Percentiles rank a stretch among this genome's conserved stretches.
Conservation (phyloP, 2,329 filamentous ascomycete genomes). For the Xylariaceae sp. region DNA sequence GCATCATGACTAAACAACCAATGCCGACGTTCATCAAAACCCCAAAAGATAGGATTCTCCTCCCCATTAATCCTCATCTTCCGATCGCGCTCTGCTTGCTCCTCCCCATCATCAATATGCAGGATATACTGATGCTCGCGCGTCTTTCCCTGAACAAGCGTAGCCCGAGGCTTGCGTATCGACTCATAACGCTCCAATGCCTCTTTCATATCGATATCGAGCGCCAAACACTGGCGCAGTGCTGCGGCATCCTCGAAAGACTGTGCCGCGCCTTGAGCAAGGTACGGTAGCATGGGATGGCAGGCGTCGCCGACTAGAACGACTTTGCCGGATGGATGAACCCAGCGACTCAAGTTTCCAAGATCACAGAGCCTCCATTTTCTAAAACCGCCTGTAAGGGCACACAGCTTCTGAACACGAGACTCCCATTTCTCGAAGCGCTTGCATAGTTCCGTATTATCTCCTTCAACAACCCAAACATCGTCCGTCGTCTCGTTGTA, state of each 20-base stretch:
- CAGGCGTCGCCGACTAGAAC: constrained; percentile 43
- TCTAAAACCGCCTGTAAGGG: constrained; percentile 37
- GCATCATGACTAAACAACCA: constrained; percentile 32
- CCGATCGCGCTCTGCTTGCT: constrained; percentile 19
- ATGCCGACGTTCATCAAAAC: constrained; percentile 32
- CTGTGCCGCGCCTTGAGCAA: constrained; percentile 46
- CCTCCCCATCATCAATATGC: constrained; percentile 23
- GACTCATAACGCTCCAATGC: constrained; percentile 10
- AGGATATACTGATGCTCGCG: constrained; percentile 21
- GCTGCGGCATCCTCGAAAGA: constrained; percentile 43
- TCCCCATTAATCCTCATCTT: constrained; percentile 10
- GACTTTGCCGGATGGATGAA: constrained; percentile 29
- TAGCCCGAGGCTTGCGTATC: constrained; percentile 9
- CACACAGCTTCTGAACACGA: constrained; percentile 29
- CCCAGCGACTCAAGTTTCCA: constrained; percentile 39
- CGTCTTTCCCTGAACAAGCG: constrained; percentile 12
- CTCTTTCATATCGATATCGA: background rate
- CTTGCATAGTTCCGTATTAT: constrained; percentile 34
- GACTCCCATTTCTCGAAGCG: constrained; percentile 38
- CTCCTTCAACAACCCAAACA: constrained; percentile 22
- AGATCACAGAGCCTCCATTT: constrained; percentile 49
- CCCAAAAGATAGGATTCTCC: constrained; percentile 26
- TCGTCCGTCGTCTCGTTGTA: constrained; percentile 1
- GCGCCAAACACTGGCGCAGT: constrained; percentile 22
- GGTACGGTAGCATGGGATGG: constrained; percentile 48